Evolutionary conservation across 2,329 filamentous ascomycete genomes (phyloP).

Genomic region (Talaromyces funiculosus): DNA sequence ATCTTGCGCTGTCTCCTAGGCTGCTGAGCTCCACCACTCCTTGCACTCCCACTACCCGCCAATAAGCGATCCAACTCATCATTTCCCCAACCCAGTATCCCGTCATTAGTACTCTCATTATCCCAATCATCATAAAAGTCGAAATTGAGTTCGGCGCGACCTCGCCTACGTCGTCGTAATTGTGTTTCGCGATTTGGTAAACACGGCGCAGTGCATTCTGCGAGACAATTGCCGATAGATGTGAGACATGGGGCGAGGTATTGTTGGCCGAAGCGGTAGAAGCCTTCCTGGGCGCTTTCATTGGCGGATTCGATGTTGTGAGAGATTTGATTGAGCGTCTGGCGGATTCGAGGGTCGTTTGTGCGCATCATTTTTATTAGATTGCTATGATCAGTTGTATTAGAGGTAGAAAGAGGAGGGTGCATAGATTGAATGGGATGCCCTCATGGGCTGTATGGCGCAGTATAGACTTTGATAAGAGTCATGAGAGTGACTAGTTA

Average conservation of each 20-base stretch:
- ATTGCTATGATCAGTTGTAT: too few species aligned
- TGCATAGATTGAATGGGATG: background rate
- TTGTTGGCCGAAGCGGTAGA: constrained; percentile 81
- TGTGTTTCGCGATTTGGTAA: constrained; percentile 67
- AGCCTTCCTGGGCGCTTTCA: constrained; percentile 81
- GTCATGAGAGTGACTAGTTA: background rate
- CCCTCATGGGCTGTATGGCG: background rate
- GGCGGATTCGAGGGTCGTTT: constrained; percentile 78
- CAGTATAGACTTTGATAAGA: background rate
- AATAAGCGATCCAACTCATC: constrained; percentile 83
- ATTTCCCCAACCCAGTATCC: constrained; percentile 69
- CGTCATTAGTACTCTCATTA: constrained; percentile 52
- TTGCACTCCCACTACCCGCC: constrained; percentile 54
- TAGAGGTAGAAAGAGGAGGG: background rate
- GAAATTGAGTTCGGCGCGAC: constrained; percentile 73
- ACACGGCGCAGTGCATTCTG: constrained; percentile 64
- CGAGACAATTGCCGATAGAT: constrained; percentile 60
- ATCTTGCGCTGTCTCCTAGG: constrained; percentile 72
- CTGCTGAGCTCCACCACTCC: constrained; percentile 48
- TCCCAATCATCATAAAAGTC: constrained; percentile 99
- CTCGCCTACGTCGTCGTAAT: constrained; percentile 59
- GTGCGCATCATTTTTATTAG: constrained; percentile 50
- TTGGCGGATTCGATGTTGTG: constrained; percentile 87
- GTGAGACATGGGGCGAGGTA: constrained; percentile 79
- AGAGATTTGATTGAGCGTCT: constrained; percentile 87